Evolutionary conservation across 1,284 basidiomycete genomes (phyloP), one percentile per base, ranked within the genome.

Genomic region (Testicularia cyperi): DNA sequence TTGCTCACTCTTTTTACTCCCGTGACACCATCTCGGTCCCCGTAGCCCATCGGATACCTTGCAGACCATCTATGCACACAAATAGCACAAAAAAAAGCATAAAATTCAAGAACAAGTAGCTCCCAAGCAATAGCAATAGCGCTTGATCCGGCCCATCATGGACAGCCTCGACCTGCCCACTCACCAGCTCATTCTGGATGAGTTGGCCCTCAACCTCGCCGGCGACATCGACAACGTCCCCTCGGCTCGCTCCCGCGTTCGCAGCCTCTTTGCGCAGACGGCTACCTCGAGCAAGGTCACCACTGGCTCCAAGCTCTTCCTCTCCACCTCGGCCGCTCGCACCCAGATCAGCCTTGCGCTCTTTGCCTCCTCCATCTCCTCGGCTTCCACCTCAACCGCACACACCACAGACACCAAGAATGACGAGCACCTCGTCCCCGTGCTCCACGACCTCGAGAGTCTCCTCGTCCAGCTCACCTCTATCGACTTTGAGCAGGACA

Each of bases 181-280:
- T 43, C 88, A 87, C 65, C 86, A 88, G 71, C 82, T 83, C 60
- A 87, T 92, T 60, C 79, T 94, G 24, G 83, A 84, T 21, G 87
- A 90, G 77, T 83, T 94, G 51, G 89, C 88, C 4, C 78, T 80
- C 22, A 86, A 84, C 71, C 79, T 85, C 31, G 74, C 78, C 35
- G 61, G 33, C 12, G 37, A 49, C 20, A 51, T 68, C 27, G 62
- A 63, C 47, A 63, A 68, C 46, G 44, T 72, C 27, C 52, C 62
- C 31, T 51, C 45, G 19, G 52, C 51, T 38, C 51, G 66, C 25
- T 41, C 55, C 15, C 45, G 32, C n/a, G 47, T 48, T 24, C 52
- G 51, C 6, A 44, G 44, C 14, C 26, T 53, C 42, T 63, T 47
- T 32, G 55, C 47, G 25, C 52, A 47, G 33, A 48, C 42, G 7